Evolutionary conservation across 768 basidiomycete species (phyloP).

Genomic region (Lactarius pseudohatsudake): DNA sequence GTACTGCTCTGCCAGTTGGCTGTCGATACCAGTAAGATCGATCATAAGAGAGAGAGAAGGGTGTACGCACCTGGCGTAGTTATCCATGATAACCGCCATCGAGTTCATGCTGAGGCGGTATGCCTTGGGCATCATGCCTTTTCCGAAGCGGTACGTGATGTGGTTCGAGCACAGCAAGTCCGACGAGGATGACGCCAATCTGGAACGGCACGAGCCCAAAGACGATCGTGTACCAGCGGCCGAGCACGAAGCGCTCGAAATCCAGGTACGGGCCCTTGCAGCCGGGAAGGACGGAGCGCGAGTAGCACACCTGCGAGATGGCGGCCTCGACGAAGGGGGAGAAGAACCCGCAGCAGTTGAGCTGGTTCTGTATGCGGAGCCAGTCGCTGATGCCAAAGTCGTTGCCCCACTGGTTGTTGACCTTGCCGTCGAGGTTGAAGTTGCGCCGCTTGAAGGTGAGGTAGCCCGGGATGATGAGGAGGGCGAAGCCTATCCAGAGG

Average conservation of each 20-base stretch:
- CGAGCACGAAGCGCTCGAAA: constrained; percentile 55
- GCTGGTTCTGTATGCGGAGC: constrained; percentile 68
- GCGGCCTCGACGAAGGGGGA: constrained; percentile 80
- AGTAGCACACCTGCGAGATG: constrained; percentile 69
- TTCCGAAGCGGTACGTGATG: constrained; percentile 83
- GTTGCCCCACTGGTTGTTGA: constrained; percentile 76
- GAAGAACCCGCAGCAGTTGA: constrained; percentile 80
- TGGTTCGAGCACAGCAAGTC: constrained; percentile 77
- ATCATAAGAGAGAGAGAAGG: background rate
- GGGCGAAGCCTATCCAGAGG: constrained; percentile 70
- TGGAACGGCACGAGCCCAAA: constrained; percentile 72
- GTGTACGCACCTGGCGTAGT: constrained; percentile 65
- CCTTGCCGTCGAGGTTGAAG: constrained; percentile 81
- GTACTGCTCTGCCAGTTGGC: constrained; percentile 74
- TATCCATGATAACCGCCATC: constrained; percentile 84
- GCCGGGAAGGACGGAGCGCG: constrained; percentile 67
- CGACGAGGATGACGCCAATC: constrained; percentile 58
- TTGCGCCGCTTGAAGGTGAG: constrained; percentile 69
- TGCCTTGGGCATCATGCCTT: constrained; percentile 85
- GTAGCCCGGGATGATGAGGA: constrained; percentile 76
- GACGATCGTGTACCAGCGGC: constrained; percentile 62
- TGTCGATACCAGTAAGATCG: constrained; percentile 33
- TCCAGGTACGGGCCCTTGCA: constrained; percentile 66
- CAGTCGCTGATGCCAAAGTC: constrained; percentile 58
- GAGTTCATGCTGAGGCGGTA: constrained; percentile 71